These are phyloP conservation scores for Manihot esculenta DNA, from an alignment of 441 rosid genomes.

Conservation along the genomic window DNA sequence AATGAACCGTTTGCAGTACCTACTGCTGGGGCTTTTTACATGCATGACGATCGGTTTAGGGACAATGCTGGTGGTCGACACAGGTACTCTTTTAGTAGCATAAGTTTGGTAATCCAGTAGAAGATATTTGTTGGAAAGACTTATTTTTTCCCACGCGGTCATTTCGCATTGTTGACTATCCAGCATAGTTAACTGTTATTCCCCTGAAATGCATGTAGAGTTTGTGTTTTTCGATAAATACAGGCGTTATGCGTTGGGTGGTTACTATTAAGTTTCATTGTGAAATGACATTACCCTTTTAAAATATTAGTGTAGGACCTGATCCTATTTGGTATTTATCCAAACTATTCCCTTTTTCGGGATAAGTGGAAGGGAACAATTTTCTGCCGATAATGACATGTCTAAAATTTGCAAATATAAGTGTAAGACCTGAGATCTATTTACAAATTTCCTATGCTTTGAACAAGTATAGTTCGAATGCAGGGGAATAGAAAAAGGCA, in stretches of 20 bases:
- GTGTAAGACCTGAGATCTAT: neutral
- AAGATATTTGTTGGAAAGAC: neutral
- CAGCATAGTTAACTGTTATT: neutral
- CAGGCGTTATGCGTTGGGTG: neutral
- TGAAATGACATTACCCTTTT: neutral
- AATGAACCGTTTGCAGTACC: constrained; percentile 91
- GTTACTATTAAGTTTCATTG: neutral
- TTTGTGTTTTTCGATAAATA: neutral
- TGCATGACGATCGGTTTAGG: constrained; percentile 96
- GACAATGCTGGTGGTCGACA: constrained; percentile 59
- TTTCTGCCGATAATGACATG: neutral
- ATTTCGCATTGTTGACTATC: neutral
- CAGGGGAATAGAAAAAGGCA: neutral
- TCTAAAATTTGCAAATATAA: neutral
- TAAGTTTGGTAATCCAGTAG: neutral
- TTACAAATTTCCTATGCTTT: neutral
- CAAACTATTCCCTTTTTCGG: no score
- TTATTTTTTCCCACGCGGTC: neutral
- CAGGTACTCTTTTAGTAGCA: constrained; percentile 35
- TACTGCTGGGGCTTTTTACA: constrained; percentile 94
- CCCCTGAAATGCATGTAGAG: no score
- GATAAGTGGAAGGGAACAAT: neutral
- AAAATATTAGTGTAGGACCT: no score
- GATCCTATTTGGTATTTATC: no score
- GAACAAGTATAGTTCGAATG: neutral